These are phyloP conservation scores for Starmerella bombicola DNA, from an alignment of 805 yeast species.

Conservation along the genomic window DNA sequence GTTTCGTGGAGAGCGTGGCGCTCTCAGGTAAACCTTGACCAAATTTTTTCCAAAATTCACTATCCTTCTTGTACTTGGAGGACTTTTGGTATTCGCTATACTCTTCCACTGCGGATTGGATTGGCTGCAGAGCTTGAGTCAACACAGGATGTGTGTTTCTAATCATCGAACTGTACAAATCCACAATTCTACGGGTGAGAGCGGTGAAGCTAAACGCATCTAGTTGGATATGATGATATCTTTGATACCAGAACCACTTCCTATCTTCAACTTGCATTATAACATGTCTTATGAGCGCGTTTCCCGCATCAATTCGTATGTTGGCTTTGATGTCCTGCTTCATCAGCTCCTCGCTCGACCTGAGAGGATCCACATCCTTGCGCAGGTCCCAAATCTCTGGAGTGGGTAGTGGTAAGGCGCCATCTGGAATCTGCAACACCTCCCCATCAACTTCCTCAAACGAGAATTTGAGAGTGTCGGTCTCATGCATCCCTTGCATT, in stretches of 20 bases:
- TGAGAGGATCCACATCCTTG: not conserved
- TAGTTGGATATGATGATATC: constrained; percentile 15
- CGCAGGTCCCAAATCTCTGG: constrained; percentile 10
- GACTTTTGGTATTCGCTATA: constrained; percentile 6
- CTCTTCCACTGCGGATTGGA: constrained; percentile 8
- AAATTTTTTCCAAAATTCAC: constrained; percentile 8
- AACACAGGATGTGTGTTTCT: not conserved
- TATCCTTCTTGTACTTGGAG: constrained; percentile 7
- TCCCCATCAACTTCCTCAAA: constrained; percentile 8
- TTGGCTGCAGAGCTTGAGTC: not conserved
- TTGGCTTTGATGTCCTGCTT: constrained; percentile 1
- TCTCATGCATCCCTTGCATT: constrained; percentile 8
- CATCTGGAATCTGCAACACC: constrained; percentile 2
- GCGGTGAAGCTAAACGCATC: constrained; percentile 18
- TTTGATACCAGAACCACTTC: constrained; percentile 13
- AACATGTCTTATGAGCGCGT: constrained; percentile 3
- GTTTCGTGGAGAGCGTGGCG: not conserved
- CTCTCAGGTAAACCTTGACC: constrained; percentile 8
- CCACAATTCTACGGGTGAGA: constrained; percentile 13
- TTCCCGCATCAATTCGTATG: constrained; percentile 5
- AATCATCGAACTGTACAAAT: constrained; percentile 6
- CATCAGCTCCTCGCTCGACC: constrained; percentile 1
- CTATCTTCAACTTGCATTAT: constrained; percentile 2
- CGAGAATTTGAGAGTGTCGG: constrained; percentile 11
- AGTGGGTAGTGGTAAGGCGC: not conserved